Percentiles rank a stretch among this genome's conserved stretches.
phyloP scores from a whole-genome alignment of 2,329 filamentous ascomycete genomes.

The Alternaria panax region DNA sequence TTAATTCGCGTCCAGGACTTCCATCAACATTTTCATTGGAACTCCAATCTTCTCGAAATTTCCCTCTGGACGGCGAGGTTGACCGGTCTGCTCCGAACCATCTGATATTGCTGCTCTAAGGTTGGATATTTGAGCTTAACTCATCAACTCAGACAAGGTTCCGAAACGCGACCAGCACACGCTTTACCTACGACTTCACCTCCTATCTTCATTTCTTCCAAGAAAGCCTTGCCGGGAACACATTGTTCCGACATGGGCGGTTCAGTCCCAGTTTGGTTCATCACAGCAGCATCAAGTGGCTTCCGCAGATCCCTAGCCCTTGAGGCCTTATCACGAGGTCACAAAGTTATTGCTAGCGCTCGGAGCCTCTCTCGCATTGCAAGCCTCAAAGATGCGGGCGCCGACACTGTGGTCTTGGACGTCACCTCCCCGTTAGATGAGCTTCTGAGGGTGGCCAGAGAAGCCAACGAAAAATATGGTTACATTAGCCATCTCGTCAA shows the following conservation, averaged over 20 bases:
- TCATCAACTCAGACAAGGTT: neutral
- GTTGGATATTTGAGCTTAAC: neutral
- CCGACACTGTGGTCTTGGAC: slow-evolving; percentile 51
- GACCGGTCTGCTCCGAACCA: neutral
- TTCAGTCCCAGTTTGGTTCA: slow-evolving; percentile 53
- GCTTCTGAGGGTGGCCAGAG: slow-evolving; percentile 48
- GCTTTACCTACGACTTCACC: neutral
- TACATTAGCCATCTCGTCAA: slow-evolving; percentile 57
- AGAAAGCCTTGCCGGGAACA: neutral
- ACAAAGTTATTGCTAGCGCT: slow-evolving; percentile 59
- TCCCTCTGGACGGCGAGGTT: neutral
- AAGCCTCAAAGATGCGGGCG: slow-evolving; percentile 46
- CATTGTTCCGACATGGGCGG: neutral
- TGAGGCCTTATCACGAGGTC: slow-evolving; percentile 53
- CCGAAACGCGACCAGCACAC: neutral
- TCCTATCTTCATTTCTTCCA: neutral
- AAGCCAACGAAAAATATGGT: slow-evolving; percentile 51
- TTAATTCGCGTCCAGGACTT: neutral
- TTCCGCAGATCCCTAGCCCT: slow-evolving; percentile 57
- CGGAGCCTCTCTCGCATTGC: slow-evolving; percentile 50
- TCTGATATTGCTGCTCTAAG: neutral
- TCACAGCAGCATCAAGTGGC: slow-evolving; percentile 59
- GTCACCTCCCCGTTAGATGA: slow-evolving; percentile 49
- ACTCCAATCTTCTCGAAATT: neutral
- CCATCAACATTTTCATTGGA: no score